These are phyloP conservation scores for Fusarium nodosum DNA, from an alignment of 2,329 filamentous ascomycete genomes.

Conservation along the genomic window DNA sequence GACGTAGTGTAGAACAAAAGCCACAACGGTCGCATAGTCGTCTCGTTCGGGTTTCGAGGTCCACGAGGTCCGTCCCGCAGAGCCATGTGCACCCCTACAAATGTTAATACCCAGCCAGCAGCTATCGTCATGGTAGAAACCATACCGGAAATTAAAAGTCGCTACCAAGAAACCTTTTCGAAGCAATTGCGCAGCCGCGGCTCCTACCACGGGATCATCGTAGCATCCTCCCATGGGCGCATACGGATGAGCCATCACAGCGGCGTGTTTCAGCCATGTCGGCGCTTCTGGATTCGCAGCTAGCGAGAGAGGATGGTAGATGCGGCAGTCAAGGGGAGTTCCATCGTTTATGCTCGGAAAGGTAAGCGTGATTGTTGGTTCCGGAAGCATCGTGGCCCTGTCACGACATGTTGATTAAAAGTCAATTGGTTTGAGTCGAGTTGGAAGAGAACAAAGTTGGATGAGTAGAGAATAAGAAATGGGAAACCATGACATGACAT, in stretches of 20 bases:
- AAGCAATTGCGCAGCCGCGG: constrained; percentile 74
- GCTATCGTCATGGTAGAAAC: not conserved
- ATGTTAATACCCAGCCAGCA: constrained; percentile 22
- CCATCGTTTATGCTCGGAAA: constrained; percentile 89
- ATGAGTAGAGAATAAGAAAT: constrained; percentile 12
- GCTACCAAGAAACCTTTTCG: constrained; percentile 79
- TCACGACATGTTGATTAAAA: constrained; percentile 37
- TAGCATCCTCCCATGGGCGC: constrained; percentile 87
- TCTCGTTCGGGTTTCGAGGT: constrained; percentile 82
- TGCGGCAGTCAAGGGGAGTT: constrained; percentile 79
- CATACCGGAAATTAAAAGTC: constrained; percentile 92
- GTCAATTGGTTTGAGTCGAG: constrained; percentile 13
- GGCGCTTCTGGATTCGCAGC: constrained; percentile 51
- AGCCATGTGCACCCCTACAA: constrained; percentile 79
- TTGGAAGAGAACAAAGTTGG: not conserved
- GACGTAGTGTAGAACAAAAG: constrained; percentile 82
- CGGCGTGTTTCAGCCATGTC: constrained; percentile 64
- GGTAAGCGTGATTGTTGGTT: constrained; percentile 75
- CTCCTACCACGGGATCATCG: constrained; percentile 84
- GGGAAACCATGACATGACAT: constrained; percentile 10
- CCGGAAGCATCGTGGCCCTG: constrained; percentile 63
- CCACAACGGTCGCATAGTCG: constrained; percentile 87
- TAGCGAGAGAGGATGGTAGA: constrained; percentile 77
- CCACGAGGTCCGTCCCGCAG: constrained; percentile 87
- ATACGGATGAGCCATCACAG: constrained; percentile 89